These are phyloP conservation scores for Murraya koenigii DNA, from an alignment of 345 rosid species.

Conservation along the genomic window DNA sequence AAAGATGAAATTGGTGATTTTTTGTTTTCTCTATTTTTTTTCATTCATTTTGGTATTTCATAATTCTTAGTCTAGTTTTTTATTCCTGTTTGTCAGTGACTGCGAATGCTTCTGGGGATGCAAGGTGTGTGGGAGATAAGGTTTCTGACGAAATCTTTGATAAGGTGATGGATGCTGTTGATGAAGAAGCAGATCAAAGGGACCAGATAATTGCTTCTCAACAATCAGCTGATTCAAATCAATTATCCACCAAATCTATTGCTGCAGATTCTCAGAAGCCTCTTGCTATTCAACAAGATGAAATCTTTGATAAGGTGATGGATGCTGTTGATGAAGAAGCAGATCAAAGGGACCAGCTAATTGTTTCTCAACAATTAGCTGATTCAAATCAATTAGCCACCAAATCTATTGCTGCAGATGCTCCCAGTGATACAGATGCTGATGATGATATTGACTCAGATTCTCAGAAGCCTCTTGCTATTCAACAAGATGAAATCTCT, in stretches of 20 bases:
- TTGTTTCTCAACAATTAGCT: background rate
- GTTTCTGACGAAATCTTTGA: background rate
- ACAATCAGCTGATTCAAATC: background rate
- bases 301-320: too few relatives aligned
- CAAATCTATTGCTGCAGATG: too few relatives aligned
- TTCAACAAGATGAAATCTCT: too few relatives aligned
- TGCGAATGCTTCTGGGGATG: background rate
- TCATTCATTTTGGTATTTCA: too few relatives aligned
- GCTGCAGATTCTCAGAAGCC: too few relatives aligned
- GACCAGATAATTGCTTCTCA: background rate
- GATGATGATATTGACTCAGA: background rate
- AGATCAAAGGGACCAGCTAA: background rate
- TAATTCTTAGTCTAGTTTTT: too few relatives aligned
- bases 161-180: background rate
- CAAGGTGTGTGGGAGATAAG: background rate
- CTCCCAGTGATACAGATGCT: background rate
- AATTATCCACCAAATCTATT: too few relatives aligned
- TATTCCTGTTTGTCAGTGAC: background rate
- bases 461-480: too few relatives aligned
- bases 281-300: too few relatives aligned
- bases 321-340: background rate
- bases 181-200: background rate
- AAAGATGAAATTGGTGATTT: background rate
- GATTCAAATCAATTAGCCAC: background rate
- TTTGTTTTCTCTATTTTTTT: too few relatives aligned